These are phyloP conservation scores for Cladobotryum mycophilum DNA, from an alignment of 2,329 filamentous ascomycete genomes.

Conservation along the genomic window DNA sequence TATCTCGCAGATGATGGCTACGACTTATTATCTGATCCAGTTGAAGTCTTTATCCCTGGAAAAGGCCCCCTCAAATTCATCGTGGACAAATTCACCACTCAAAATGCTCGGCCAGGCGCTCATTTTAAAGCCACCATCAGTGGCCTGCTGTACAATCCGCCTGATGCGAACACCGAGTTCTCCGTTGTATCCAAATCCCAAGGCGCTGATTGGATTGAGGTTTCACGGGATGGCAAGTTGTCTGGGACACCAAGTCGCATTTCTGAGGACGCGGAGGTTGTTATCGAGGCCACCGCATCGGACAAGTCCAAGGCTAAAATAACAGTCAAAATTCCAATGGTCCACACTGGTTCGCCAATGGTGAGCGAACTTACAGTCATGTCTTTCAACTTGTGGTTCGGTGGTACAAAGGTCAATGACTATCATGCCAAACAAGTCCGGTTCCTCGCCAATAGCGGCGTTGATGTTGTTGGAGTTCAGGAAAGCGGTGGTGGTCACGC, in stretches of 20 bases:
- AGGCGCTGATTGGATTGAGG: constrained; percentile 26
- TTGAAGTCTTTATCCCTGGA: constrained; percentile 22
- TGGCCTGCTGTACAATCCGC: constrained; percentile 26
- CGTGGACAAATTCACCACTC: constrained; percentile 22
- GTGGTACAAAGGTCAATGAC: constrained; percentile 29
- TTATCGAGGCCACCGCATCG: constrained; percentile 22
- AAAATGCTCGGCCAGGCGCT: constrained; percentile 31
- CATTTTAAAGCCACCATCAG: constrained; percentile 25
- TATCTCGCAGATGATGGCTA: constrained; percentile 32
- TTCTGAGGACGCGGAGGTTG: constrained; percentile 16
- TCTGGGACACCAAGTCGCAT: constrained; percentile 27
- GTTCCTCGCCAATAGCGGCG: constrained; percentile 25
- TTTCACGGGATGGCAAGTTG: constrained; percentile 27
- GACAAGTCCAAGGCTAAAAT: constrained; percentile 21
- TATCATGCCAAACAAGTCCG: constrained; percentile 34
- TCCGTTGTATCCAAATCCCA: constrained; percentile 17
- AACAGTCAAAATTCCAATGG: constrained; percentile 28
- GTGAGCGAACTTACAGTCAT: constrained; percentile 30
- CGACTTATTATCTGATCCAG: constrained; percentile 28
- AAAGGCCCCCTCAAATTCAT: constrained; percentile 23
- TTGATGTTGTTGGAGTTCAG: constrained; percentile 34
- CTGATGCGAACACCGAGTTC: constrained; percentile 21
- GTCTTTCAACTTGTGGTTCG: constrained; percentile 35
- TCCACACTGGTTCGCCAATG: constrained; percentile 19
- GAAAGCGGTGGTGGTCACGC: constrained; percentile 27